Percentiles rank a stretch among this genome's conserved stretches.
These are phyloP conservation scores for Sugiyamaella grinbergsii DNA, from an alignment of 1,139 yeast species.

Conservation along the genomic window DNA sequence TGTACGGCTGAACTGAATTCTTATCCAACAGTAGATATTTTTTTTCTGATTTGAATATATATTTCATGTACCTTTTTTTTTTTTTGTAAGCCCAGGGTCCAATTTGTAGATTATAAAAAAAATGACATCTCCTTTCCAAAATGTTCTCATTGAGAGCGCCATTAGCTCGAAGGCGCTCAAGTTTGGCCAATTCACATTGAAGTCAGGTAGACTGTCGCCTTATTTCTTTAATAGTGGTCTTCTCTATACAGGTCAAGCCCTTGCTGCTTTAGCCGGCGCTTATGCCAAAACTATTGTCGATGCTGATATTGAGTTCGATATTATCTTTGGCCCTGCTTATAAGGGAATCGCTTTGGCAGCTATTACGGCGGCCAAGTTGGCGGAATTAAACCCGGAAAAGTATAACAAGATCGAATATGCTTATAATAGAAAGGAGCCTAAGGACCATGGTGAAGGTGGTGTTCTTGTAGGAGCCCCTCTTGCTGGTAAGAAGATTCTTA, in stretches of 20 bases:
- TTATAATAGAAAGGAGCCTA: slow-evolving; percentile 66
- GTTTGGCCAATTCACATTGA: slow-evolving; percentile 86
- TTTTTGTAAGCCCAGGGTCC: neutral
- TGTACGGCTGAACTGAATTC: slow-evolving; percentile 4
- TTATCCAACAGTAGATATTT: neutral
- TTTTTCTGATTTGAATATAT: neutral
- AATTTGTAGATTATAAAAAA: neutral
- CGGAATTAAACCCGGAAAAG: slow-evolving; percentile 73
- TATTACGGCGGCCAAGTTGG: slow-evolving; percentile 84
- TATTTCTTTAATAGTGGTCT: slow-evolving; percentile 94
- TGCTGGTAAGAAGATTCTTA: slow-evolving; percentile 68
- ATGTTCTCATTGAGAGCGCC: slow-evolving; percentile 73
- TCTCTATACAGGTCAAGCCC: slow-evolving; percentile 76
- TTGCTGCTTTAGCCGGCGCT: slow-evolving; percentile 79
- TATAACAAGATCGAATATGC: slow-evolving; percentile 55
- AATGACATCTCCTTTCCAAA: slow-evolving; percentile 41
- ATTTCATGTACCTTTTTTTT: neutral
- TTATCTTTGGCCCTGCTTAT: slow-evolving; percentile 95
- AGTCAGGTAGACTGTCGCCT: slow-evolving; percentile 93
- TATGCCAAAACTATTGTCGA: slow-evolving; percentile 86
- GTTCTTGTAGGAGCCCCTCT: slow-evolving; percentile 83
- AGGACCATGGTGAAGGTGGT: slow-evolving; percentile 99
- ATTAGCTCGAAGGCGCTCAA: slow-evolving; percentile 77
- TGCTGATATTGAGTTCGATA: slow-evolving; percentile 81
- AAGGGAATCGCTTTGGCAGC: slow-evolving; percentile 97